A percentile compares a stretch with the other conserved stretches of the same genome.
These are phyloP conservation scores for Gnaphalium uliginosum DNA, from an alignment of 129 eudicot genomes.

Conservation along the genomic window DNA sequence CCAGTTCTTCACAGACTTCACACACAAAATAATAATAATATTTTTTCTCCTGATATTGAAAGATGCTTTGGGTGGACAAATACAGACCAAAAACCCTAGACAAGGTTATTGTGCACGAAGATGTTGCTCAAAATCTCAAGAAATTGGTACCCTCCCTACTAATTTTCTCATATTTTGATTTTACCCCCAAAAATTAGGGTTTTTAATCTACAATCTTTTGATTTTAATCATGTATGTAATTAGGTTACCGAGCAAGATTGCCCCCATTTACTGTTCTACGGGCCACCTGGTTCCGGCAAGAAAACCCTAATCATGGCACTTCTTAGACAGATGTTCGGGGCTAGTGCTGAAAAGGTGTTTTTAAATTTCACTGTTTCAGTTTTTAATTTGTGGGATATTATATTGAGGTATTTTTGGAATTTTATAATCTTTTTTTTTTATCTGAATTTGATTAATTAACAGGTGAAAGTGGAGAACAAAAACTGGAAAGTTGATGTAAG, in stretches of 20 bases:
- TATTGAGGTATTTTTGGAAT: neutral
- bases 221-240: constrained; percentile 17
- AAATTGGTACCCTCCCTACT: constrained; percentile 56
- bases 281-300: constrained; percentile 95
- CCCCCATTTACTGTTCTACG: constrained; percentile 89
- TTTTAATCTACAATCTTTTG: neutral
- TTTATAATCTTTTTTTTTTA: neutral
- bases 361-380: neutral
- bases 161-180: neutral
- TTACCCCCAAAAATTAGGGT: constrained; percentile 21
- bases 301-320: constrained; percentile 99
- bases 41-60: neutral
- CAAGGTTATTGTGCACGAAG: constrained; percentile 84
- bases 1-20: constrained; percentile 36
- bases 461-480: constrained; percentile 93
- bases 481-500: constrained; percentile 93
- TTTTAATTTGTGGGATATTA: neutral
- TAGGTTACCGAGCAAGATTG: constrained; percentile 97
- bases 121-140: constrained; percentile 86
- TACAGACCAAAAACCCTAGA: constrained; percentile 94
- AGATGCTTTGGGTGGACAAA: constrained; percentile 97
- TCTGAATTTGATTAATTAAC: constrained; percentile 36
- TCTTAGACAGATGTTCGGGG: constrained; percentile 90
- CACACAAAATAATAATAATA: neutral
- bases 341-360: constrained; percentile 83